Percentiles rank a stretch among this genome's conserved stretches.
Evolutionary conservation across 1,284 basidiomycete species (phyloP).

Genomic region (Trichosporon faecale): DNA sequence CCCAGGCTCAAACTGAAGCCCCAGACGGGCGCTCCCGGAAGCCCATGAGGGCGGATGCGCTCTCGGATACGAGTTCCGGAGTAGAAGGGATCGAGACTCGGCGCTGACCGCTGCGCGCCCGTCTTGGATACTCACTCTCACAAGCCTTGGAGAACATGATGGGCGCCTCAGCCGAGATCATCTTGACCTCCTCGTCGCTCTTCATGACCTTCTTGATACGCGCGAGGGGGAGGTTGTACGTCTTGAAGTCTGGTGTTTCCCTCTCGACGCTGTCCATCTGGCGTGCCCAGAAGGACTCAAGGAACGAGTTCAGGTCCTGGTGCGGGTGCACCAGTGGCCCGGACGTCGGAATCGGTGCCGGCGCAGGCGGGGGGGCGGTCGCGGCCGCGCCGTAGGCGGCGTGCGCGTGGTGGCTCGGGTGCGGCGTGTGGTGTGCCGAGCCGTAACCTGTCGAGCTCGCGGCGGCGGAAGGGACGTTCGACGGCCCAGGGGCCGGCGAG

Average conservation of each 20-base stretch:
- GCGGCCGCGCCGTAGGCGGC: neutral
- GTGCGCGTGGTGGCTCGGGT: neutral
- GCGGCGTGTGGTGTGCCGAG: slow-evolving; percentile 2
- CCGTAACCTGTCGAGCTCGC: neutral
- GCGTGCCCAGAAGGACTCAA: slow-evolving; percentile 50
- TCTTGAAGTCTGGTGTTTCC: slow-evolving; percentile 47
- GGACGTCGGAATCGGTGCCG: slow-evolving; percentile 12
- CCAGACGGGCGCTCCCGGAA: neutral
- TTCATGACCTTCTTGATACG: slow-evolving; percentile 98
- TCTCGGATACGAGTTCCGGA: no score
- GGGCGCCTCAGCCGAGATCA: slow-evolving; percentile 92
- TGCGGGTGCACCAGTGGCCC: slow-evolving; percentile 43
- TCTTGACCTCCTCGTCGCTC: slow-evolving; percentile 95
- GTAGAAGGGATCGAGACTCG: no score
- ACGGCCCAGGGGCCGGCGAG: slow-evolving; percentile 65
- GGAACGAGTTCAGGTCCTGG: slow-evolving; percentile 47
- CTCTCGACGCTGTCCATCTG: slow-evolving; percentile 51
- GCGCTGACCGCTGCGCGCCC: no score
- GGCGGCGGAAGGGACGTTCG: neutral
- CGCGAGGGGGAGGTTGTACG: slow-evolving; percentile 58
- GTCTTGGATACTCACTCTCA: slow-evolving; percentile 76
- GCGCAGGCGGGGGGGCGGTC: neutral
- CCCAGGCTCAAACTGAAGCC: no score
- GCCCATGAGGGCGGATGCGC: neutral
- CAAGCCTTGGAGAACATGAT: slow-evolving; percentile 94